Conservation (phyloP, 2,329 filamentous ascomycete genomes). For the Pestalotiopsis sp. region DNA sequence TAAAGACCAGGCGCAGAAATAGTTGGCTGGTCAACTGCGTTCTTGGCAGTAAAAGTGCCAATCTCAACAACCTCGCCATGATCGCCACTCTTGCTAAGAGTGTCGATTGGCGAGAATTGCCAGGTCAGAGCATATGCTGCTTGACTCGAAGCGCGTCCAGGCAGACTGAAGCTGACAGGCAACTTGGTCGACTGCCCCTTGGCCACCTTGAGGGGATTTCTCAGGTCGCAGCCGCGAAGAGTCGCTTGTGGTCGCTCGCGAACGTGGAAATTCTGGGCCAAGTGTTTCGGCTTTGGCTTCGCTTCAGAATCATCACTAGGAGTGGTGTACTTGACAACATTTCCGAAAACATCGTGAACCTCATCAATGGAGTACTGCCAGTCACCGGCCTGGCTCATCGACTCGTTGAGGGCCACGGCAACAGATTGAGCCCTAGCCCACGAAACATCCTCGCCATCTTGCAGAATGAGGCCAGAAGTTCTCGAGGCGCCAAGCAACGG, state of each 20-base stretch:
- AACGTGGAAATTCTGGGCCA: slow-evolving; percentile 80
- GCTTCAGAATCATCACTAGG: slow-evolving; percentile 69
- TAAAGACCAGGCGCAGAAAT: slow-evolving; percentile 85
- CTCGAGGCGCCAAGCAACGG: slow-evolving; percentile 68
- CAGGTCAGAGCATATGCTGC: slow-evolving; percentile 76
- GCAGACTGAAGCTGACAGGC: slow-evolving; percentile 71
- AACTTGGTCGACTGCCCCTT: slow-evolving; percentile 70
- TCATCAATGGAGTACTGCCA: slow-evolving; percentile 94
- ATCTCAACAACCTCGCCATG: slow-evolving; percentile 62
- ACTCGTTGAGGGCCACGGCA: slow-evolving; percentile 85
- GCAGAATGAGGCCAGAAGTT: slow-evolving; percentile 58
- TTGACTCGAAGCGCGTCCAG: slow-evolving; percentile 60
- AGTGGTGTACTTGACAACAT: slow-evolving; percentile 74
- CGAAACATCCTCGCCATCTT: slow-evolving; percentile 67
- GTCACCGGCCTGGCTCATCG: slow-evolving; percentile 74
- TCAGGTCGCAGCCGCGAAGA: slow-evolving; percentile 75
- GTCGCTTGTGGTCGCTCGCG: slow-evolving; percentile 81
- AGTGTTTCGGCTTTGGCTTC: slow-evolving; percentile 60
- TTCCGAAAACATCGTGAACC: slow-evolving; percentile 88
- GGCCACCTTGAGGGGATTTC: slow-evolving; percentile 80
- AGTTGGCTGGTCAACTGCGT: slow-evolving; percentile 61
- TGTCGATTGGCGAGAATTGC: slow-evolving; percentile 77
- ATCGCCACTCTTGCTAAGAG: slow-evolving; percentile 70
- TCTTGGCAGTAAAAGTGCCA: slow-evolving; percentile 64
- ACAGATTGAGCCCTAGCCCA: slow-evolving; percentile 82